Base-by-base conservation (phyloP, 2,329 filamentous ascomycete genomes). In the Aspergillus latus region DNA sequence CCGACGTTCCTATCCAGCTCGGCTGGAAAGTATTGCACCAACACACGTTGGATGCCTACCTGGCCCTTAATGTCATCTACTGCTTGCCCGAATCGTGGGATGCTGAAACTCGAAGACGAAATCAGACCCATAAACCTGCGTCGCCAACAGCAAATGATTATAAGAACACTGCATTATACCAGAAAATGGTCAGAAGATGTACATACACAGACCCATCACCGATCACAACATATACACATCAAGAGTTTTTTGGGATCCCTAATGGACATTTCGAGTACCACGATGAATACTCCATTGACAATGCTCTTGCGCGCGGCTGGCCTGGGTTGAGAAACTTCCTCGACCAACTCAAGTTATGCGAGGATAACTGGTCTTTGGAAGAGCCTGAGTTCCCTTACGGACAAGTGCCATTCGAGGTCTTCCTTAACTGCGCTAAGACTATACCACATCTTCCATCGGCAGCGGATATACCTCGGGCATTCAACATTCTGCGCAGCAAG, bases 71-170 rank as follows among this genome's bases (percentile, higher is more conserved):
- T 26, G 26, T 68, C 66, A 79, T 81, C 62, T 80, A 80, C 67
- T 80, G 78, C 76, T 79, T 75, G 3, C 81, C 80, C 56, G 78
- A 79, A 62, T 10, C 47, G 10, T 44, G 56, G 46, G 56, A 54
- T 21, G 21, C 46, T 15, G 16, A 11, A 9, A 44, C 40, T 16
- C 40, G n/a, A 37, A 40, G 15, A 36, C 49, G 26, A 30, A 15
- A 21, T 21, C 21, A 21, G 21, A 21, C 21, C 21, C 21, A 21
- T 21, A 21, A 3, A 2, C 21, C 21, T 21, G 21, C 21, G 21
- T 21, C 21, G 21, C 21, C 21, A 21, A 21, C 21, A 21, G 21
- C 2, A 21, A 21, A 21, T 21, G 21, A 21, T 21, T 3, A 21
- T 21, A 21, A 21, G 21, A 21, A 21, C 21, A 32, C 51, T 1